Conservation (phyloP, 768 basidiomycete species). For the Guyanaporus albipodus region DNA sequence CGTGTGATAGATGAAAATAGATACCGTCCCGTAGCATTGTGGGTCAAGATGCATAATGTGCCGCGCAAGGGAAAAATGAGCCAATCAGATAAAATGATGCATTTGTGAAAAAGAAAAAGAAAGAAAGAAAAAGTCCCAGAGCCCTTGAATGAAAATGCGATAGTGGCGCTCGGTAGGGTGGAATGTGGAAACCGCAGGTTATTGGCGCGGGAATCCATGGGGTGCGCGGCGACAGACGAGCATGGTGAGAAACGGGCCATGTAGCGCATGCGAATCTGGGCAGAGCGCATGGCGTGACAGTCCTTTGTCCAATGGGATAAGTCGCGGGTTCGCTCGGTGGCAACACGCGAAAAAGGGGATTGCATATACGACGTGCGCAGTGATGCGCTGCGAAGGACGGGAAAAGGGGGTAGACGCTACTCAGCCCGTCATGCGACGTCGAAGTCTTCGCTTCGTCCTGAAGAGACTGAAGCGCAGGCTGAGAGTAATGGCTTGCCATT, state of each 20-base stretch:
- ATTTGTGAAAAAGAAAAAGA: conserved; percentile 16
- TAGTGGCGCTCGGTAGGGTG: not conserved
- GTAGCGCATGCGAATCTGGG: conserved; percentile 22
- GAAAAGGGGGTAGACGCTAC: not conserved
- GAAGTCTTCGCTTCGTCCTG: conserved; percentile 41
- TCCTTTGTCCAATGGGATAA: conserved; percentile 20
- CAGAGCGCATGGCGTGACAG: conserved; percentile 23
- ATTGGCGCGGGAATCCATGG: conserved; percentile 23
- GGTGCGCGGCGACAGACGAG: conserved; percentile 11
- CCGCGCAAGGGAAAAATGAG: conserved; percentile 20
- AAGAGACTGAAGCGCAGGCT: conserved; percentile 57
- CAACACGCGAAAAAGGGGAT: conserved; percentile 21
- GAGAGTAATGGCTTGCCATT: conserved; percentile 60
- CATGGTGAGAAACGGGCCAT: conserved; percentile 13
- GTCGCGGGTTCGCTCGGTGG: conserved; percentile 23
- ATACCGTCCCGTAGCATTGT: conserved; percentile 30
- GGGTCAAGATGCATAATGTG: conserved; percentile 28
- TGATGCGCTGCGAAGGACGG: conserved; percentile 10
- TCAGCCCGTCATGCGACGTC: conserved; percentile 29
- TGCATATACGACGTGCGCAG: conserved; percentile 23
- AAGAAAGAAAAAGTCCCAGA: conserved; percentile 13
- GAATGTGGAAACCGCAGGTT: conserved; percentile 9
- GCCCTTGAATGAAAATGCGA: not conserved
- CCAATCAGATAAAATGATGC: conserved; percentile 28
- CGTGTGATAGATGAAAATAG: conserved; percentile 28